Percentiles rank a stretch among this genome's conserved stretches.
These are phyloP conservation scores for Haematococcus lacustris DNA, from an alignment of 139 green algal species.

Conservation along the genomic window DNA sequence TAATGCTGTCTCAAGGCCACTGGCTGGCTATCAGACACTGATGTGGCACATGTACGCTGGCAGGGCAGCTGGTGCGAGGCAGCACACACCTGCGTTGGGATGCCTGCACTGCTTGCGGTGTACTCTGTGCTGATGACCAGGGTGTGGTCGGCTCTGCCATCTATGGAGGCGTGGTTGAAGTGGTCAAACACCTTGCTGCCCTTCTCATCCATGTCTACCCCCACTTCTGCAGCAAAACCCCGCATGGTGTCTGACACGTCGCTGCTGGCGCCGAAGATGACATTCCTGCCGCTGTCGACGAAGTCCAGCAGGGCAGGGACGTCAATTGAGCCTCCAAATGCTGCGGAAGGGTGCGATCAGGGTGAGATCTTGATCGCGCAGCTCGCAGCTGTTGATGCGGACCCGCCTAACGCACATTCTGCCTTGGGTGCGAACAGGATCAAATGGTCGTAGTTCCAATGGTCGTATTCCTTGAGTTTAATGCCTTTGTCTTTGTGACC, in stretches of 20 bases:
- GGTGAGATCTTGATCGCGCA: too few relatives aligned
- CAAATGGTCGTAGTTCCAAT: slow-evolving; percentile 76
- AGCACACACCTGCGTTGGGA: too few relatives aligned
- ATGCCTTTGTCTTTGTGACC: slow-evolving; percentile 39
- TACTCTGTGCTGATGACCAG: too few relatives aligned
- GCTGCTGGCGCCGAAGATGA: slow-evolving; percentile 63
- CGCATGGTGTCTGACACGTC: slow-evolving; percentile 42
- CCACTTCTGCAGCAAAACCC: slow-evolving; percentile 50
- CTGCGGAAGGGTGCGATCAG: too few relatives aligned
- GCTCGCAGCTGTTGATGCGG: too few relatives aligned
- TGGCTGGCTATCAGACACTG: too few relatives aligned
- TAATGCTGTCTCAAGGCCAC: too few relatives aligned
- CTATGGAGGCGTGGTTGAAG: background rate
- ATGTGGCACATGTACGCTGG: too few relatives aligned
- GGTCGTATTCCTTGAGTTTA: slow-evolving; percentile 65
- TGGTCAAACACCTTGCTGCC: slow-evolving; percentile 45
- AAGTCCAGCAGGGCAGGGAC: slow-evolving; percentile 69
- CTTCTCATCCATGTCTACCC: slow-evolving; percentile 70
- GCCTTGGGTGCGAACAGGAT: slow-evolving; percentile 63
- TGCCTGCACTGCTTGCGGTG: too few relatives aligned
- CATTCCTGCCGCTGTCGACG: slow-evolving; percentile 69
- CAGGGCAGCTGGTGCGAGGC: too few relatives aligned
- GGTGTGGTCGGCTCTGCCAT: slow-evolving; percentile 21
- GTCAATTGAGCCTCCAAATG: slow-evolving; percentile 56
- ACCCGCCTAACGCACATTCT: slow-evolving; percentile 28